Conservation (phyloP, 176 grass and related monocot genomes). For the Canna indica region DNA sequence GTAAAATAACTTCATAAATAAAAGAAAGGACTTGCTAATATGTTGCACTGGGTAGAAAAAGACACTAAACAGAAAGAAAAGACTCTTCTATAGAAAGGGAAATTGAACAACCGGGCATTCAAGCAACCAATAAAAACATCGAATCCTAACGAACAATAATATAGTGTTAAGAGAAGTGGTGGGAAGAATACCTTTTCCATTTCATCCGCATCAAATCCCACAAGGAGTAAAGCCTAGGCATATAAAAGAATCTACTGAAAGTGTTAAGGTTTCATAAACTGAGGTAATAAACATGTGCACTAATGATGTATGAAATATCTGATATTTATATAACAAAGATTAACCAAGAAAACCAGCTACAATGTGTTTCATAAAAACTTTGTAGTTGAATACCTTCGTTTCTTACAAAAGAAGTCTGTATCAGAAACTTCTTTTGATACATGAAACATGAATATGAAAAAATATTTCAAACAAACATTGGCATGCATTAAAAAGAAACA, state of each 20-base stretch:
- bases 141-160: neutral
- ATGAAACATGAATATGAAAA: neutral
- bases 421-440: neutral
- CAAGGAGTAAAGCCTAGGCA: slow-evolving; percentile 59
- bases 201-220: slow-evolving; percentile 73
- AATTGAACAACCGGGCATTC: too few relatives aligned
- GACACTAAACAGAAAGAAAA: neutral
- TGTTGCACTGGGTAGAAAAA: neutral
- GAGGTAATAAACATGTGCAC: neutral
- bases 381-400: neutral
- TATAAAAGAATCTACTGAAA: slow-evolving; percentile 1
- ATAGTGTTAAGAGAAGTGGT: neutral
- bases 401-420: neutral
- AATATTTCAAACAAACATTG: neutral
- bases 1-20: too few relatives aligned
- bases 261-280: slow-evolving; percentile 1
- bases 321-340: neutral
- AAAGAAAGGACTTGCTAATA: neutral
- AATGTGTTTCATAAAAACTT: neutral
- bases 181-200: slow-evolving; percentile 41
- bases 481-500: neutral
- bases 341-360: neutral
- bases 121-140: neutral
- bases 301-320: neutral
- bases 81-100: too few relatives aligned